These are phyloP conservation scores for Nigrospora oryzae DNA, from an alignment of 2,329 filamentous ascomycete species.

Conservation along the genomic window DNA sequence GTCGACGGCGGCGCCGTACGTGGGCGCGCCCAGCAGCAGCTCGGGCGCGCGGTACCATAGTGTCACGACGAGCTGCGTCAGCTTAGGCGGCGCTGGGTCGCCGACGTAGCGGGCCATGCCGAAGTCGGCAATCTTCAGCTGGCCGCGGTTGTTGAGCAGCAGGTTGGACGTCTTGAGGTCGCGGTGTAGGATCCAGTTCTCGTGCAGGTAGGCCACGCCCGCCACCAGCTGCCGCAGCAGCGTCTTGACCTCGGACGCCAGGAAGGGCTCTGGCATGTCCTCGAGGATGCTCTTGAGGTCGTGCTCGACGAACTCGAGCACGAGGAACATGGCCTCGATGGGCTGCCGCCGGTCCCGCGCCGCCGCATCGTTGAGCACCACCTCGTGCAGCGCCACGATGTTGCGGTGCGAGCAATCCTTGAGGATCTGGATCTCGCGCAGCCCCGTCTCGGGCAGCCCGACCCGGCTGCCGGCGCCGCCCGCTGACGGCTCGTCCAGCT, in stretches of 20 bases:
- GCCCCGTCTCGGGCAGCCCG: constrained; percentile 82
- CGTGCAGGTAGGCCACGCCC: constrained; percentile 79
- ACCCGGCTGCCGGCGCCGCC: constrained; percentile 44
- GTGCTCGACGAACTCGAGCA: constrained; percentile 97
- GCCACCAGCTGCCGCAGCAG: constrained; percentile 74
- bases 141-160: constrained; percentile 88
- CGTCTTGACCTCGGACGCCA: constrained; percentile 87
- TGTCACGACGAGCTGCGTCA: constrained; percentile 91
- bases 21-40: constrained; percentile 70
- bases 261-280: constrained; percentile 89
- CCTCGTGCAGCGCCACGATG: constrained; percentile 73
- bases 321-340: constrained; percentile 68
- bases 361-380: constrained; percentile 60
- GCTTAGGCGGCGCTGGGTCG: constrained; percentile 61
- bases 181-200: constrained; percentile 83
- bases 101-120: constrained; percentile 92
- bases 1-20: constrained; percentile 72
- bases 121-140: constrained; percentile 94
- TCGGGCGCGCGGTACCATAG: constrained; percentile 95
- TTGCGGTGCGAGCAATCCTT: constrained; percentile 74
- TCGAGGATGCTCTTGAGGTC: constrained; percentile 89
- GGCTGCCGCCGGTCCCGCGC: constrained; percentile 18
- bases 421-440: constrained; percentile 89
- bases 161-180: constrained; percentile 93
- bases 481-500: constrained; percentile 55